Percentiles rank a stretch among this genome's conserved stretches.
These are phyloP conservation scores for Arctium lappa DNA, from an alignment of 129 eudicot species.

Conservation along the genomic window DNA sequence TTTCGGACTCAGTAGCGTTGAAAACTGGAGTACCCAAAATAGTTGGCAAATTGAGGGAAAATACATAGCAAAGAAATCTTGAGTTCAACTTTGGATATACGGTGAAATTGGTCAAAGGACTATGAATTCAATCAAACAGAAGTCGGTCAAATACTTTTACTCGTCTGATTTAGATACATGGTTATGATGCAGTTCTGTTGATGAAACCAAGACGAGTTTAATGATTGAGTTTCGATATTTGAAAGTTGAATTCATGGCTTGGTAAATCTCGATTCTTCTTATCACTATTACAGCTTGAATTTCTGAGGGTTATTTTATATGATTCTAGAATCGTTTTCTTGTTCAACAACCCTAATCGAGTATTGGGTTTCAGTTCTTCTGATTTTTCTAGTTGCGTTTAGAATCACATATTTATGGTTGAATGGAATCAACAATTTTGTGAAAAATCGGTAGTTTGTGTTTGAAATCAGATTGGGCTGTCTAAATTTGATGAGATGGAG, in stretches of 20 bases:
- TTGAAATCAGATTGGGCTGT: slow-evolving; percentile 1
- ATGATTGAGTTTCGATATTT: background rate
- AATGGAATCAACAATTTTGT: slow-evolving; percentile 12
- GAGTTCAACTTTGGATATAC: background rate
- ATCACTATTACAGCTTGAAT: background rate
- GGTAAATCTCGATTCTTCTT: slow-evolving; percentile 22
- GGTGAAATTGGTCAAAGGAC: background rate
- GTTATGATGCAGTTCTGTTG: slow-evolving; percentile 4
- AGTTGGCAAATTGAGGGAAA: slow-evolving; percentile 14
- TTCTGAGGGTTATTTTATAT: background rate
- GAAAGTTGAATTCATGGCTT: slow-evolving; percentile 5
- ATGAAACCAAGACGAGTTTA: slow-evolving; percentile 13
- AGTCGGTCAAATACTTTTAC: slow-evolving; percentile 1
- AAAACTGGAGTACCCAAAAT: slow-evolving; percentile 12
- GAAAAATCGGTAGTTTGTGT: background rate
- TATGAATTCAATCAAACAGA: slow-evolving; percentile 21
- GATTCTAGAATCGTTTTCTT: background rate
- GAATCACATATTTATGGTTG: background rate
- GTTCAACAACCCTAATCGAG: slow-evolving; percentile 22
- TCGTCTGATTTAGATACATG: background rate
- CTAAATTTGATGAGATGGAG: slow-evolving; percentile 62
- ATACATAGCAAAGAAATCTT: background rate
- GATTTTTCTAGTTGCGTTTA: slow-evolving; percentile 1
- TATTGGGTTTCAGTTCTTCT: background rate
- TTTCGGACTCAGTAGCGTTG: slow-evolving; percentile 24